Base-by-base conservation (phyloP, 306 rosid species). In the Urtica urens region DNA sequence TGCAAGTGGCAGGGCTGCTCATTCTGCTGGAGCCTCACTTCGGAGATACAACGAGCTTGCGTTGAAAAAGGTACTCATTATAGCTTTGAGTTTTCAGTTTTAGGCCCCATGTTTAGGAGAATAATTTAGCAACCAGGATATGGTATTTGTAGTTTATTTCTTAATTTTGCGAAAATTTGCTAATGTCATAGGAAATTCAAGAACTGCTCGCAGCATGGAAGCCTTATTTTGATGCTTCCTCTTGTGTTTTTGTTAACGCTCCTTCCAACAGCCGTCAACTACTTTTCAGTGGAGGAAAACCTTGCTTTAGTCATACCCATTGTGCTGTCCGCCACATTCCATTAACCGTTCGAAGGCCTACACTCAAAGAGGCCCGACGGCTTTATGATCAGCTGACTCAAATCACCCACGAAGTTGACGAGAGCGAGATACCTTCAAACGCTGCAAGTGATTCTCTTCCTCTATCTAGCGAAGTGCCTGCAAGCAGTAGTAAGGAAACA, bases 21-120 rank as follows among this genome's bases (percentile, higher is more conserved):
- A 83, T 75, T 90, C 97, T 22, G 97, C 97, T 1, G 97, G 97
- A 57, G 84, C 97, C 42, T 81, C 92, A 29, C 90, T 90, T 49
- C 92, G 97, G 47, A 84, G 95, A 12, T 52, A 84, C 59, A 90
- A 90, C 33, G 97, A 84, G 66, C 76, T 70, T 43, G 95, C 82
- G 6, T 73, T 90, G 73, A 84, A 79, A 76, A 90, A 77, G 93
- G 97, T 85, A 53, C 52, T 23, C 14, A 9, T 31, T 31, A 31
- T 0, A 13, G 2, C 37, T 28, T 10, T 4, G 33, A n/a, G 39
- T 12, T 29, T 44, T 24, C 3, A 22, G 25, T 17, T 38, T 14
- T 14, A 19, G 21, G 28, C 7, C 19, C 9, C 43, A 27, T n/a
- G n/a, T n/a, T n/a, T n/a, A n/a, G n/a, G n/a, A n/a, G n/a, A n/a